Evolutionary conservation across 345 rosid species (phyloP), one percentile per base, ranked within the genome.

Genomic region (Linum tenue): DNA sequence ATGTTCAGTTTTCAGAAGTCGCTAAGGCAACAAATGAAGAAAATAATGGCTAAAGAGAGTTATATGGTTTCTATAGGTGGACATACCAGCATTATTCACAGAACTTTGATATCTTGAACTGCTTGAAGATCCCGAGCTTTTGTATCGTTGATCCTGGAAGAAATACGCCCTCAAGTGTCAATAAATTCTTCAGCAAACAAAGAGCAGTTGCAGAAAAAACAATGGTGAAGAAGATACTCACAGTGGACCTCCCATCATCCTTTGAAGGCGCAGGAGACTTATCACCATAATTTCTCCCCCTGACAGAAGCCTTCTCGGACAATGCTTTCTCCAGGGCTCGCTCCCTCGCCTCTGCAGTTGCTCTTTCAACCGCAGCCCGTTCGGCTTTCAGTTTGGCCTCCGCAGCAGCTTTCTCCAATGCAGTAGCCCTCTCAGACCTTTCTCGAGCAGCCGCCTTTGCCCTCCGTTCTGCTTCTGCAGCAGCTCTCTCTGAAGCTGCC

Each of bases 281-380:
- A 63, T 82, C 87, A 57, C 81, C 70, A 67, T 79, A 79, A 50
- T 73, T 71, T 74, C 76, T 88, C 67, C 78, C 60, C 64, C 78
- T 72, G 60, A 69, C 60, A 72, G 86, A 55, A 73, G 79, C 73
- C 66, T 80, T 86, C 68, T 80, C 83, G 4, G 90, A 85, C 84
- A 86, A 59, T 55, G 95, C 95, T 77, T 79, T 92, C 75, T 92
- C 98, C 16, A 92, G 63, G 63, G 92, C 92, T 64, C 98, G 96
- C 71, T 75, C 88, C 69, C 98, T 82, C 57, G 96, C 98, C 81
- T 92, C 98, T 48, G 88, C 81, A 66, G 90, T 88, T 63, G 89
- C 98, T 82, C 96, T 78, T 76, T 91, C 96, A 53, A 91, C 98
- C 37, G 98, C 98, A 75, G 96, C 92, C 64, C 96, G 95, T 72